A percentile compares a stretch with the other conserved stretches of the same genome.
These are phyloP conservation scores for Dimargaris xerosporica DNA, from an alignment of 192 early-diverging fungal genomes.

Conservation along the genomic window DNA sequence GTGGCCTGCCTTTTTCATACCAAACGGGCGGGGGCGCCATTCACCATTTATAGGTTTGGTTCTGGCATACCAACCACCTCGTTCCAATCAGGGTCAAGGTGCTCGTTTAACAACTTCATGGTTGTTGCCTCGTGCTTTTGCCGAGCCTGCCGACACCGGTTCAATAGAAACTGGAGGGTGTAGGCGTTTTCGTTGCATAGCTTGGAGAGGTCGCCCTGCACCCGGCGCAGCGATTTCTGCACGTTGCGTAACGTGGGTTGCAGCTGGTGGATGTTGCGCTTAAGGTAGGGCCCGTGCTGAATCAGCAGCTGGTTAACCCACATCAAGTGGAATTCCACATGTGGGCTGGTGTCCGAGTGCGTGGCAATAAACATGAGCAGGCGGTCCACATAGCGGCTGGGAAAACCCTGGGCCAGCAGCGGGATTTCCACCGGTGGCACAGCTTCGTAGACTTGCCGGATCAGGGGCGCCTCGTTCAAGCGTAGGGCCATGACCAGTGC, in stretches of 20 bases:
- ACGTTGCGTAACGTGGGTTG: conserved; percentile 64
- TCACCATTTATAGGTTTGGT: too few species aligned
- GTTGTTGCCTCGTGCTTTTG: too few species aligned
- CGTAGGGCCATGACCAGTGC: conserved; percentile 88
- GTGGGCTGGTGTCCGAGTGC: conserved; percentile 64
- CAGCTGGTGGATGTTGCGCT: conserved; percentile 41
- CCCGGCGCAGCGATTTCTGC: conserved; percentile 42
- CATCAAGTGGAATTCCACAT: conserved; percentile 73
- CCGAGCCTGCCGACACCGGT: too few species aligned
- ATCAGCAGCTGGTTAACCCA: conserved; percentile 67
- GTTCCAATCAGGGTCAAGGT: too few species aligned
- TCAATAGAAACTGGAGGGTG: not conserved
- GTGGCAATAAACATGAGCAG: conserved; percentile 70
- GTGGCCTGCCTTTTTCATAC: too few species aligned
- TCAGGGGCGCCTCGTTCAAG: conserved; percentile 70
- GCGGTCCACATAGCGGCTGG: conserved; percentile 71
- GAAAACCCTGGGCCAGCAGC: conserved; percentile 64
- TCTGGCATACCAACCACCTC: too few species aligned
- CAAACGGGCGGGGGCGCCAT: too few species aligned
- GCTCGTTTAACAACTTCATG: too few species aligned
- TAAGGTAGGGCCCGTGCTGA: conserved; percentile 62
- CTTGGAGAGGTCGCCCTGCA: conserved; percentile 23
- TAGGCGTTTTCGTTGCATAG: conserved; percentile 18
- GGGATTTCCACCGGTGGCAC: conserved; percentile 64
- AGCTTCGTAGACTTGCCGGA: conserved; percentile 59